Conservation (phyloP, 768 basidiomycete species). For the Hirschioporus abietinus region DNA sequence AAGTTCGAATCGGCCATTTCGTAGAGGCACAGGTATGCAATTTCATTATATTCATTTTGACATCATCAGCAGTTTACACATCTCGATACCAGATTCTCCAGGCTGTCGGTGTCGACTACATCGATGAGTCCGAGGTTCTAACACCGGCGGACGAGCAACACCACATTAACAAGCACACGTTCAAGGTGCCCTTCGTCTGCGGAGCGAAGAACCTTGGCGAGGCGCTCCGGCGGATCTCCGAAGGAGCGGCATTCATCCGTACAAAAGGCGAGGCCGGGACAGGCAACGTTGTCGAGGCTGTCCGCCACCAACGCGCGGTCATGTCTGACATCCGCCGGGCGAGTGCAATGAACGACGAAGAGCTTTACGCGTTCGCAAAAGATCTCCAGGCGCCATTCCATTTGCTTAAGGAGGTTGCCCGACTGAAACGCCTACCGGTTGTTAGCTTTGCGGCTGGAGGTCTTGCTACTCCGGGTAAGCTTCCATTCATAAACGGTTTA, state of each 20-base stretch:
- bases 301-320: conserved; percentile 84
- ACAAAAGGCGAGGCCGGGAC: conserved; percentile 94
- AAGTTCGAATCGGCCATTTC: conserved; percentile 95
- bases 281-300: conserved; percentile 90
- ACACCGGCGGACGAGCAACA: conserved; percentile 95
- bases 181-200: conserved; percentile 95
- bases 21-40: conserved; percentile 83
- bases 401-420: conserved; percentile 92
- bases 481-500: background rate
- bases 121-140: conserved; percentile 91
- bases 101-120: conserved; percentile 92
- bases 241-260: conserved; percentile 97
- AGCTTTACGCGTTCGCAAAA: conserved; percentile 90
- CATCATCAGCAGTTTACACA: background rate
- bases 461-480: conserved; percentile 80
- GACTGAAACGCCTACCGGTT: conserved; percentile 87
- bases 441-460: conserved; percentile 98
- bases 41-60: background rate
- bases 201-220: conserved; percentile 94
- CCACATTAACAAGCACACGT: conserved; percentile 95
- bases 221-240: conserved; percentile 91
- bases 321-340: conserved; percentile 81
- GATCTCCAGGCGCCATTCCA: conserved; percentile 93
- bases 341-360: conserved; percentile 88
- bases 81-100: conserved; percentile 69